Evolutionary conservation across 352 stramenopile species (phyloP).

Genomic region (Pythium brachiatum): DNA sequence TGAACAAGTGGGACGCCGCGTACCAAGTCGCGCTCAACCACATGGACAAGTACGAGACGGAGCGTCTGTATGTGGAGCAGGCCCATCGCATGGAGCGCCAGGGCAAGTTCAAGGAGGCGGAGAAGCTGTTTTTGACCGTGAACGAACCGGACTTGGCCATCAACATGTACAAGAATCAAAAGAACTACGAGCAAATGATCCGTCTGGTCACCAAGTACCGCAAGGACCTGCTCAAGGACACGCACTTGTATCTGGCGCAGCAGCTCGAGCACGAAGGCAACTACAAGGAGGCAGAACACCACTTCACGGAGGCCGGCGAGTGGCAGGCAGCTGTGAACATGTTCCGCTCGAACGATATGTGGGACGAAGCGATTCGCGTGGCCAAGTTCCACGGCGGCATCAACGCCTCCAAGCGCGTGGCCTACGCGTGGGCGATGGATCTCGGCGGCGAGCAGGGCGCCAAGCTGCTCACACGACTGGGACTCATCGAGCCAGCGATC

Average conservation of each 20-base stretch:
- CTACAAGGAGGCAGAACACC: conserved; percentile 91
- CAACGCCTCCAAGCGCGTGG: conserved; percentile 91
- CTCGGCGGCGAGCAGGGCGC: conserved; percentile 87
- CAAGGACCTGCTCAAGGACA: conserved; percentile 93
- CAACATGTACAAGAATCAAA: conserved; percentile 97
- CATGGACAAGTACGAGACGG: conserved; percentile 91
- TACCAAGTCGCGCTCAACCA: conserved; percentile 92
- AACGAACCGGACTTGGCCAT: conserved; percentile 93
- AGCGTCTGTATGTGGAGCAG: conserved; percentile 91
- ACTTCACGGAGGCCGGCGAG: conserved; percentile 90
- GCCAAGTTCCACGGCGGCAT: conserved; percentile 92
- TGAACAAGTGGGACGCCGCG: conserved; percentile 91
- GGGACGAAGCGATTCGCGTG: conserved; percentile 93
- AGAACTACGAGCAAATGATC: conserved; percentile 96
- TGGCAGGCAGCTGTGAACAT: conserved; percentile 94
- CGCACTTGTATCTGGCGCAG: conserved; percentile 90
- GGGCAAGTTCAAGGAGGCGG: conserved; percentile 91
- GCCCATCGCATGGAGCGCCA: conserved; percentile 89
- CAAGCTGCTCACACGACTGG: conserved; percentile 90
- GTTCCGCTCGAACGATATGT: conserved; percentile 93
- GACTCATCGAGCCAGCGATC: conserved; percentile 92
- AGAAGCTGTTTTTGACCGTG: conserved; percentile 92
- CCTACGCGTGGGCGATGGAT: conserved; percentile 92
- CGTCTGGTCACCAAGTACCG: conserved; percentile 91
- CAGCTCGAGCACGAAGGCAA: conserved; percentile 93